A percentile compares a stretch with the other conserved stretches of the same genome.
phyloP scores from a whole-genome alignment of 2,329 filamentous ascomycete genomes.

The Thielaviopsis populi region DNA sequence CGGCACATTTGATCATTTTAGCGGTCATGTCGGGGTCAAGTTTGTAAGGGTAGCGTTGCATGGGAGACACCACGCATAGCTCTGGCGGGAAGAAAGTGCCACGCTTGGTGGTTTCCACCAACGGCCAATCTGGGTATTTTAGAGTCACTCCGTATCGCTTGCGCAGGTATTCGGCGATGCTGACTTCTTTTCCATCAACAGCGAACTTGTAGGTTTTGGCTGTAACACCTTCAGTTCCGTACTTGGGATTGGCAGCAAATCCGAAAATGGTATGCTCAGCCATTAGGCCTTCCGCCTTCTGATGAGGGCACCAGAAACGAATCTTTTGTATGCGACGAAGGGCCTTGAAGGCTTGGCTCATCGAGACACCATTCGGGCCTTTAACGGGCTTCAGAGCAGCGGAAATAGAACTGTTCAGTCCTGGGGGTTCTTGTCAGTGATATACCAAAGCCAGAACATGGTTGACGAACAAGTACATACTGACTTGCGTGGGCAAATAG shows the following conservation, averaged over 20 bases:
- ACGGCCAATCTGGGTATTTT: slow-evolving; percentile 33
- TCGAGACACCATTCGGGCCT: background rate
- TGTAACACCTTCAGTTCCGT: slow-evolving; percentile 32
- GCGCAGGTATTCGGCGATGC: slow-evolving; percentile 40
- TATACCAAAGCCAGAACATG: background rate
- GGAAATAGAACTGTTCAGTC: background rate
- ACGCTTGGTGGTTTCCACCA: slow-evolving; percentile 41
- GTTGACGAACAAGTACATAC: background rate
- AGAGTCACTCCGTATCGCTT: slow-evolving; percentile 40
- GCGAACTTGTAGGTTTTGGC: slow-evolving; percentile 42
- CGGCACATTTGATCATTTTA: slow-evolving; percentile 86
- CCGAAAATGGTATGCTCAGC: slow-evolving; percentile 39
- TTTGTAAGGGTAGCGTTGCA: slow-evolving; percentile 50
- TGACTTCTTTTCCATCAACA: slow-evolving; percentile 31
- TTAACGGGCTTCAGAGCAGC: background rate
- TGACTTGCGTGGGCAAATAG: background rate
- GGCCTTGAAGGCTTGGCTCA: slow-evolving; percentile 26
- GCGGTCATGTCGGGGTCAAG: slow-evolving; percentile 51
- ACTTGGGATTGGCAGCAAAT: slow-evolving; percentile 34
- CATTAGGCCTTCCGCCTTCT: slow-evolving; percentile 26
- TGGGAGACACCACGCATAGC: slow-evolving; percentile 34
- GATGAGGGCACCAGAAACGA: slow-evolving; percentile 41
- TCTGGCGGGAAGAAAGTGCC: slow-evolving; percentile 46
- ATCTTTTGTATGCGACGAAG: slow-evolving; percentile 40
- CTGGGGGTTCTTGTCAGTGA: background rate